Base-by-base conservation (phyloP, 2,329 filamentous ascomycete species). In the Dryadomyces quercus-mongolicae region DNA sequence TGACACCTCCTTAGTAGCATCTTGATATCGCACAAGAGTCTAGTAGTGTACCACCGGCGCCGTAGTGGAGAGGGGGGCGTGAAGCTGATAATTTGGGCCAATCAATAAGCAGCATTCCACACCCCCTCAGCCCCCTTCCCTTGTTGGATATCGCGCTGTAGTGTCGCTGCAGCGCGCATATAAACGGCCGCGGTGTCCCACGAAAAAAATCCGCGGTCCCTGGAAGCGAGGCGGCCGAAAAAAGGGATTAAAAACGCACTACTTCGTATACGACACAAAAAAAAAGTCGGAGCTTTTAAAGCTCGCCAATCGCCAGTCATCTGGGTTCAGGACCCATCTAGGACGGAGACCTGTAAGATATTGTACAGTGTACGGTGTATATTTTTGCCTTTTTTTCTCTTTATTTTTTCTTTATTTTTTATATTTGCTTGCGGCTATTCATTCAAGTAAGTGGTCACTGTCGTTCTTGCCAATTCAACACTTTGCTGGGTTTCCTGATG, bases 151-250 rank as follows among this genome's bases (percentile, higher is more conserved):
- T 54, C 57, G 60, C 60, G 54, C 56, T 46, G 44, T 46, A 25
- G 45, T 61, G 49, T 61, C 57, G 62, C 59, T 61, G 62, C 60
- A 62, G 66, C 66, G 65, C 67, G 70, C 71, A 75, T 74, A 74
- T 75, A 75, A 74, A 75, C 71, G 70, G 57, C 62, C 63, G 64
- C 65, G 58, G 63, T 66, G 69, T 73, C 71, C 71, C 71, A 68
- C 66, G 59, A 60, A 61, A 61, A 61, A 57, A 61, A 59, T 56
- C 56, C 55, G 55, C 57, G 51, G 55, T 44, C 49, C 40, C 38
- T 44, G 53, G 42, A 49, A 34, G 15, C 38, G 48, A 20, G 36
- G 46, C 49, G 54, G 52, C 56, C 44, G 52, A 44, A 52, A 55
- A 52, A 45, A 54, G 52, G 51, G 25, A 22, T 21, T 34, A 22